phyloP scores from a whole-genome alignment of 257 asterid genomes.

The Knoxia roxburghii region DNA sequence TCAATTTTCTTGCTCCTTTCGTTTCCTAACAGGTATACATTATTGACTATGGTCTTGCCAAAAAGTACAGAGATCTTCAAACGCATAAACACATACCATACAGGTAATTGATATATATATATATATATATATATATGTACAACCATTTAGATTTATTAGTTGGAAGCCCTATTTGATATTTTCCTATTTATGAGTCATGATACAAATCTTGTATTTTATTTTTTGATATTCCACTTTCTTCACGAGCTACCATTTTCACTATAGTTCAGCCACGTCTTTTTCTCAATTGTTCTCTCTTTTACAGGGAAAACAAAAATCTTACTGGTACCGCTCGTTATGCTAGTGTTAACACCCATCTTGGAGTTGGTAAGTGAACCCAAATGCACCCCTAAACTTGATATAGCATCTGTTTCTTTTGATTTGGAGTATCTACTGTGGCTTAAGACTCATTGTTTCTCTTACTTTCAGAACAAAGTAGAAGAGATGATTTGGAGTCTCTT shows the following conservation, averaged over 20 bases:
- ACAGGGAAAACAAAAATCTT: conserved; percentile 95
- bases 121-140: not conserved
- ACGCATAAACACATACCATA: conserved; percentile 96
- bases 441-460: conserved; percentile 12
- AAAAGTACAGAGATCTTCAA: conserved; percentile 87
- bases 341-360: conserved; percentile 95
- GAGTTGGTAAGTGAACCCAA: conserved; percentile 66
- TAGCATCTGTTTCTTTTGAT: not conserved
- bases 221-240: not conserved
- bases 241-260: not conserved
- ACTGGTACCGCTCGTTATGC: conserved; percentile 99
- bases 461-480: conserved; percentile 86
- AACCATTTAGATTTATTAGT: not conserved
- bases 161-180: not conserved
- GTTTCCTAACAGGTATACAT: conserved; percentile 61
- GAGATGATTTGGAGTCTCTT: conserved; percentile 94
- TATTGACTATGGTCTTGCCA: conserved; percentile 96
- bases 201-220: not conserved
- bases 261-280: not conserved
- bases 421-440: not conserved
- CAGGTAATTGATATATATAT: conserved; percentile 42
- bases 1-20: conserved; percentile 6
- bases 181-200: not conserved
- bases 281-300: conserved; percentile 8
- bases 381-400: conserved; percentile 6